phyloP scores from a whole-genome alignment of 495 filamentous ascomycete genomes.

The Recurvomyces mirabilis region DNA sequence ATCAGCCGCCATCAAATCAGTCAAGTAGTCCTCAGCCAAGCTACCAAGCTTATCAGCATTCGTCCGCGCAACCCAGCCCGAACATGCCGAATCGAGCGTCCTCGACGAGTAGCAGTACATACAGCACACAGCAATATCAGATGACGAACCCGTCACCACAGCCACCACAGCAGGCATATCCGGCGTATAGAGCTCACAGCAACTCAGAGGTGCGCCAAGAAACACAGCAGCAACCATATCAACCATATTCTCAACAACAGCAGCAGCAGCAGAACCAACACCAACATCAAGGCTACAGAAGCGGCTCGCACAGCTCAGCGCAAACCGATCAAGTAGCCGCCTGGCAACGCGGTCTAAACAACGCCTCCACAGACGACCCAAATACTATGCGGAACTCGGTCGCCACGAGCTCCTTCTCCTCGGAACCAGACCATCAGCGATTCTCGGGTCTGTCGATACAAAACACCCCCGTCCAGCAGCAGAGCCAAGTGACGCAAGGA shows the following conservation, averaged over 20 bases:
- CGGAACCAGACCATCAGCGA: constrained; percentile 4
- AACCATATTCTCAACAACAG: neutral
- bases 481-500: no score
- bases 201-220: no score
- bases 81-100: no score
- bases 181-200: no score
- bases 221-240: neutral
- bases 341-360: neutral
- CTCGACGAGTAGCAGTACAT: neutral
- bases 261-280: no score
- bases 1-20: neutral
- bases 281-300: neutral
- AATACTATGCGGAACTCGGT: constrained; percentile 1
- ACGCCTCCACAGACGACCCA: constrained; percentile 2
- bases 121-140: neutral
- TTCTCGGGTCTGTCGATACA: constrained; percentile 3
- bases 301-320: neutral
- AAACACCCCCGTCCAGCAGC: neutral
- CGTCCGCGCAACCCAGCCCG: no score
- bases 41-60: no score
- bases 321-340: neutral
- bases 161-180: no score
- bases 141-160: neutral
- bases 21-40: no score
- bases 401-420: neutral